phyloP scores from a whole-genome alignment of 768 basidiomycete genomes.

The Lenzites betulinus region DNA sequence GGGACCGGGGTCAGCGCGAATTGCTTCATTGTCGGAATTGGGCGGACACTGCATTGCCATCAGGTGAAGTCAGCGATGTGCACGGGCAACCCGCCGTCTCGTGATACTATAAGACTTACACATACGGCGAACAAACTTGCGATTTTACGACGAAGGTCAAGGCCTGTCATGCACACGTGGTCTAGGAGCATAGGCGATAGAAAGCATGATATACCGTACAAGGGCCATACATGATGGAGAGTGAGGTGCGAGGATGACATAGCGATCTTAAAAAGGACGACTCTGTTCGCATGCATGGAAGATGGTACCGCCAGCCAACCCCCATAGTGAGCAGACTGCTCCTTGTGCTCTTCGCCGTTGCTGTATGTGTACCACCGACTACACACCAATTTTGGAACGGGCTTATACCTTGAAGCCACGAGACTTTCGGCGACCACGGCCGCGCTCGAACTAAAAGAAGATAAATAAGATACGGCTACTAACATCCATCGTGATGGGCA shows the following conservation, averaged over 20 bases:
- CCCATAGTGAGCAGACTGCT: conserved; percentile 12
- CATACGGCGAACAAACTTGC: too few species aligned
- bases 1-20: too few species aligned
- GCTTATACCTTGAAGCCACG: conserved; percentile 93
- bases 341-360: conserved; percentile 6
- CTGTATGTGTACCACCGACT: conserved; percentile 27
- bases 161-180: neutral
- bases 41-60: too few species aligned
- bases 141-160: too few species aligned
- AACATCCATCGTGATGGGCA: conserved; percentile 16
- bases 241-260: conserved; percentile 19
- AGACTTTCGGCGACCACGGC: conserved; percentile 98
- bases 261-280: conserved; percentile 17
- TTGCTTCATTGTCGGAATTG: too few species aligned
- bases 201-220: conserved; percentile 25
- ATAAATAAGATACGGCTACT: neutral
- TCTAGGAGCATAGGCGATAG: conserved; percentile 19
- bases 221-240: conserved; percentile 15
- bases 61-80: too few species aligned
- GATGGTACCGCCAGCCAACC: conserved; percentile 19
- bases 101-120: too few species aligned
- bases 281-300: conserved; percentile 17
- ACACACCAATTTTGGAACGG: conserved; percentile 36
- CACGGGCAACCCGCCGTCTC: too few species aligned
- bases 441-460: conserved; percentile 80